These are phyloP conservation scores for Hypoxylon sp. DNA, from an alignment of 2,329 filamentous ascomycete species.

Conservation along the genomic window DNA sequence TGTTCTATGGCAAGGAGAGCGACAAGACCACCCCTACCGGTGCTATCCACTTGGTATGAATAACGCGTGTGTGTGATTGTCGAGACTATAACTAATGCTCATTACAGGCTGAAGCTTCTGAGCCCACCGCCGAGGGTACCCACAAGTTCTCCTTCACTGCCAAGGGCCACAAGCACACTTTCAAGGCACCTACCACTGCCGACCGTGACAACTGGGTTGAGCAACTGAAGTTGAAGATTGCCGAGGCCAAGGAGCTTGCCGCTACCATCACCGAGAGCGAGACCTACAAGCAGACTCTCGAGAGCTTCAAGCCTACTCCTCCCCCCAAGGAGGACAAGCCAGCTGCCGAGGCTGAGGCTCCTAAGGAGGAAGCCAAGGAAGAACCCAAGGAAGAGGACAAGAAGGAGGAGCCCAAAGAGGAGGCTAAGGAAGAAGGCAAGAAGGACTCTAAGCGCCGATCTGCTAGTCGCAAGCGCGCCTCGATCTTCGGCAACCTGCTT, in stretches of 20 bases:
- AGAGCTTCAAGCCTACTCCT: slow-evolving; percentile 73
- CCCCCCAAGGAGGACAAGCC: slow-evolving; percentile 64
- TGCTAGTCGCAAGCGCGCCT: slow-evolving; percentile 75
- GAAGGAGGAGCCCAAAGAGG: slow-evolving; percentile 53
- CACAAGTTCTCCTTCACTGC: slow-evolving; percentile 89
- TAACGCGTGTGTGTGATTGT: slow-evolving; percentile 52
- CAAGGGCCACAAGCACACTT: slow-evolving; percentile 91
- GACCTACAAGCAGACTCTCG: slow-evolving; percentile 88
- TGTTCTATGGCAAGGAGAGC: slow-evolving; percentile 89
- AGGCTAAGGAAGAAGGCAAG: slow-evolving; percentile 64
- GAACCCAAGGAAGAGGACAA: slow-evolving; percentile 70
- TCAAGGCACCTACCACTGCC: slow-evolving; percentile 81
- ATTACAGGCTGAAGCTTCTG: slow-evolving; percentile 70
- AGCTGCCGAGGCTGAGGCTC: slow-evolving; percentile 55
- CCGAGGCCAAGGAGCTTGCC: slow-evolving; percentile 87
- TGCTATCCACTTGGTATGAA: slow-evolving; percentile 86
- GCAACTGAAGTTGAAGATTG: slow-evolving; percentile 84
- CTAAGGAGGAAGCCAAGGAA: slow-evolving; percentile 57
- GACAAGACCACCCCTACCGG: slow-evolving; percentile 87
- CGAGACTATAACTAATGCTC: slow-evolving; percentile 51
- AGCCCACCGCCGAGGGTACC: slow-evolving; percentile 81
- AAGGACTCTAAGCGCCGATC: slow-evolving; percentile 75
- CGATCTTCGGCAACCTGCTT: slow-evolving; percentile 72
- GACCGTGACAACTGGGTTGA: slow-evolving; percentile 95
- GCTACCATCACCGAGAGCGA: slow-evolving; percentile 82